Conservation (phyloP, 257 asterid genomes). For the Handroanthus guayacan region DNA sequence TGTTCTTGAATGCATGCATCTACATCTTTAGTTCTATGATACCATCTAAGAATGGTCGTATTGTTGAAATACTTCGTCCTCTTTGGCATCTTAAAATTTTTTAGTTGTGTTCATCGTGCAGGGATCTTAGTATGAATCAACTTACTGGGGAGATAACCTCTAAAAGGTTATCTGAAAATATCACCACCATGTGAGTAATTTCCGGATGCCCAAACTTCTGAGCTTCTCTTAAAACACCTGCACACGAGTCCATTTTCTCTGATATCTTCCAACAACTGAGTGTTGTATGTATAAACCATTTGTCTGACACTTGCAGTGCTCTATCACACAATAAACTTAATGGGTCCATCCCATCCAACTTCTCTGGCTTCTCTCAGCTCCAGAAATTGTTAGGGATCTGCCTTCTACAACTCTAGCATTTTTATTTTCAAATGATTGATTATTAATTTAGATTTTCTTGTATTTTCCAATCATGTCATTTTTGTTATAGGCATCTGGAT, state of each 20-base stretch:
- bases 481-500: conserved; percentile 44
- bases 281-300: not conserved
- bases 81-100: conserved; percentile 1
- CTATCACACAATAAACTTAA: conserved; percentile 55
- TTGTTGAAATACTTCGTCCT: not conserved
- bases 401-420: conserved; percentile 25
- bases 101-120: conserved; percentile 37
- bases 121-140: conserved; percentile 60
- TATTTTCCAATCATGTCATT: conserved; percentile 19
- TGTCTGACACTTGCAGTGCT: conserved; percentile 43
- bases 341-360: conserved; percentile 61
- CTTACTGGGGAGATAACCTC: conserved; percentile 49
- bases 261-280: not conserved
- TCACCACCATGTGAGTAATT: conserved; percentile 56
- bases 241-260: no score
- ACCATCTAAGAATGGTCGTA: not conserved
- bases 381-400: conserved; percentile 50
- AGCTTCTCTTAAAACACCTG: not conserved
- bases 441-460: conserved; percentile 8
- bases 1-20: no score
- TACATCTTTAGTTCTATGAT: not conserved
- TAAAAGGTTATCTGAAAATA: conserved; percentile 46
- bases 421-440: conserved; percentile 7
- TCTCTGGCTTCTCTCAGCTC: conserved; percentile 54
- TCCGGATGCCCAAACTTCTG: not conserved